A percentile compares a stretch with the other conserved stretches of the same genome.
phyloP scores from a whole-genome alignment of 2,329 filamentous ascomycete species.

The Anthostomella pinea region DNA sequence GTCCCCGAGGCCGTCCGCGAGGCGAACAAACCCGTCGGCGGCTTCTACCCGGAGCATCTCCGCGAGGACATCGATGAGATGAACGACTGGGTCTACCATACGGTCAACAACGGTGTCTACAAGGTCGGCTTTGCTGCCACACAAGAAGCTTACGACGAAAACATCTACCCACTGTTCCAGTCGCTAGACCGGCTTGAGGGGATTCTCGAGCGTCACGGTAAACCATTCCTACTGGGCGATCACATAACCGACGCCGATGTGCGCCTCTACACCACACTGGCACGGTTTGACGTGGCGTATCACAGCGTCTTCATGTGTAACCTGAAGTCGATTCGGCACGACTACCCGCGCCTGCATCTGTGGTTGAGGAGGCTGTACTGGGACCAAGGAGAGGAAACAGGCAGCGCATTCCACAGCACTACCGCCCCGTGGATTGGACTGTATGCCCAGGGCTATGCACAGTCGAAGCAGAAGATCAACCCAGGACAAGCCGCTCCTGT shows the following conservation, averaged over 20 bases:
- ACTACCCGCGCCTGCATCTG: slow-evolving; percentile 63
- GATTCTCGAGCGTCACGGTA: slow-evolving; percentile 46
- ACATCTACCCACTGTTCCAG: slow-evolving; percentile 58
- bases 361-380: slow-evolving; percentile 72
- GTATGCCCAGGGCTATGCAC: slow-evolving; percentile 32
- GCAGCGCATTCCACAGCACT: slow-evolving; percentile 64
- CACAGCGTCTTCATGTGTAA: slow-evolving; percentile 65
- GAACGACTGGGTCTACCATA: slow-evolving; percentile 65
- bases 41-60: slow-evolving; percentile 55
- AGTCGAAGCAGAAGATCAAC: slow-evolving; percentile 24
- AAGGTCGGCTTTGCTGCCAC: slow-evolving; percentile 63
- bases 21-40: slow-evolving; percentile 44
- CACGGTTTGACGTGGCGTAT: slow-evolving; percentile 68
- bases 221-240: slow-evolving; percentile 59
- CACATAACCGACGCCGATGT: slow-evolving; percentile 68
- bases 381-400: slow-evolving; percentile 44
- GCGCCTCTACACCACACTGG: slow-evolving; percentile 62
- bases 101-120: slow-evolving; percentile 49
- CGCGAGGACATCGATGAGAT: slow-evolving; percentile 58
- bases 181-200: slow-evolving; percentile 63
- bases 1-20: slow-evolving; percentile 53
- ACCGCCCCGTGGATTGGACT: slow-evolving; percentile 53
- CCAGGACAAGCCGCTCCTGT: slow-evolving; percentile 29
- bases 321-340: slow-evolving; percentile 58
- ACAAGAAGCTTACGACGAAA: slow-evolving; percentile 64